These are phyloP conservation scores for Insectozyma bohioensis DNA, from an alignment of 1,139 yeast genomes.

Conservation along the genomic window DNA sequence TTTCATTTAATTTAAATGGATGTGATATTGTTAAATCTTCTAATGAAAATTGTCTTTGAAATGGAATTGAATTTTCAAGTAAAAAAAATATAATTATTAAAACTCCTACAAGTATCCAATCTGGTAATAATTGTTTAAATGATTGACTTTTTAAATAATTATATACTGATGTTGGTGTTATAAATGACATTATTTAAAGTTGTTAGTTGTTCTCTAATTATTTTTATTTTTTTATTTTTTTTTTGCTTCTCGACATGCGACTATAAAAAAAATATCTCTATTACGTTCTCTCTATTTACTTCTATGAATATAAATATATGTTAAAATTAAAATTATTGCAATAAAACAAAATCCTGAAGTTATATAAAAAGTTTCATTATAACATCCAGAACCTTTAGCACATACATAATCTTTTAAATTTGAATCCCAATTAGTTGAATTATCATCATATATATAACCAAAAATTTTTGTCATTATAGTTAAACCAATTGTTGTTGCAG, in stretches of 20 bases:
- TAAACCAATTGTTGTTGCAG: conserved; percentile 48
- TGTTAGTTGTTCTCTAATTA: not conserved
- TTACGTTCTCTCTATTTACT: conserved; percentile 1
- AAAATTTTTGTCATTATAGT: conserved; percentile 40
- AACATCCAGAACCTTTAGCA: conserved; percentile 39
- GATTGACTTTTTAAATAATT: conserved; percentile 3
- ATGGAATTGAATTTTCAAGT: conserved; percentile 38
- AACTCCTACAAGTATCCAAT: conserved; percentile 30
- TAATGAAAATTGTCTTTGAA: conserved; percentile 31
- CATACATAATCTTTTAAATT: conserved; percentile 28
- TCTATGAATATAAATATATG: conserved; percentile 21
- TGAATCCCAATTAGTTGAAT: conserved; percentile 27
- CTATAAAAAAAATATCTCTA: not conserved
- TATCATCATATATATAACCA: conserved; percentile 39
- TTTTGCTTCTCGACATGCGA: not conserved
- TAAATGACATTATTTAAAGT: conserved; percentile 7
- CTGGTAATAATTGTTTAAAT: conserved; percentile 23
- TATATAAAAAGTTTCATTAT: conserved; percentile 35
- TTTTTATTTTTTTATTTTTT: conserved; percentile 3
- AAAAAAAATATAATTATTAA: conserved; percentile 30
- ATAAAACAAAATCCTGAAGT: conserved; percentile 30
- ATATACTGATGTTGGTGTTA: conserved; percentile 8
- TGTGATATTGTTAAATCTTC: conserved; percentile 37
- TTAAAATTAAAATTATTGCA: conserved; percentile 22
- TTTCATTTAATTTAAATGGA: conserved; percentile 42